Evolutionary conservation across 305 asterid species (phyloP).

Genomic region (Solanum hybrid): DNA sequence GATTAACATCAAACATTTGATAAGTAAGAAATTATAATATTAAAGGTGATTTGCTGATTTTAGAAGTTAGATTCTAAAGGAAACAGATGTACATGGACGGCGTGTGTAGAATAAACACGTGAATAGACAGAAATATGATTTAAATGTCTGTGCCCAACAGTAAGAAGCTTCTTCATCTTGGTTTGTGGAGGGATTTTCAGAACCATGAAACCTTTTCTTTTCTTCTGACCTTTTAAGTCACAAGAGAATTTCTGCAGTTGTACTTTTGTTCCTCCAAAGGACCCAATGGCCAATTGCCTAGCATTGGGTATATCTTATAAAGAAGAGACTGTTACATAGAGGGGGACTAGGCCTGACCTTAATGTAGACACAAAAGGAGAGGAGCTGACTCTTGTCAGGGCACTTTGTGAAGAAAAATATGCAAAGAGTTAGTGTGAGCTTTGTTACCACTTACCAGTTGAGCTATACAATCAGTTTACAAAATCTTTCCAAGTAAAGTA

Average conservation of each 20-base stretch:
- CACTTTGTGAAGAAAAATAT: neutral
- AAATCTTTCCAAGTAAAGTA: neutral
- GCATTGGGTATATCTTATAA: neutral
- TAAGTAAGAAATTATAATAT: neutral
- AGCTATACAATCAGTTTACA: neutral
- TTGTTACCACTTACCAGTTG: neutral
- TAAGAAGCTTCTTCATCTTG: neutral
- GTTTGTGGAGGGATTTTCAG: neutral
- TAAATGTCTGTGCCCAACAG: neutral
- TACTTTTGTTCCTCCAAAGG: neutral
- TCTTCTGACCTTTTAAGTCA: neutral
- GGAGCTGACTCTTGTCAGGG: neutral
- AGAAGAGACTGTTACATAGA: neutral
- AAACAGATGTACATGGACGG: neutral
- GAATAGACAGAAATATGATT: neutral
- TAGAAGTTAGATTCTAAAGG: neutral
- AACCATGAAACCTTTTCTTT: neutral
- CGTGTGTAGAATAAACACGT: neutral
- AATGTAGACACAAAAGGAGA: neutral
- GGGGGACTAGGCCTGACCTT: neutral
- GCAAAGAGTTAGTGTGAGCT: neutral
- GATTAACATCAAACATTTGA: slow-evolving; percentile 1
- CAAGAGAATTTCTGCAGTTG: neutral
- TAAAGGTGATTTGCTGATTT: neutral
- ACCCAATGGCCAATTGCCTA: neutral